These are phyloP conservation scores for Tolypocladium tropicale DNA, from an alignment of 2,329 filamentous ascomycete species.

Conservation along the genomic window DNA sequence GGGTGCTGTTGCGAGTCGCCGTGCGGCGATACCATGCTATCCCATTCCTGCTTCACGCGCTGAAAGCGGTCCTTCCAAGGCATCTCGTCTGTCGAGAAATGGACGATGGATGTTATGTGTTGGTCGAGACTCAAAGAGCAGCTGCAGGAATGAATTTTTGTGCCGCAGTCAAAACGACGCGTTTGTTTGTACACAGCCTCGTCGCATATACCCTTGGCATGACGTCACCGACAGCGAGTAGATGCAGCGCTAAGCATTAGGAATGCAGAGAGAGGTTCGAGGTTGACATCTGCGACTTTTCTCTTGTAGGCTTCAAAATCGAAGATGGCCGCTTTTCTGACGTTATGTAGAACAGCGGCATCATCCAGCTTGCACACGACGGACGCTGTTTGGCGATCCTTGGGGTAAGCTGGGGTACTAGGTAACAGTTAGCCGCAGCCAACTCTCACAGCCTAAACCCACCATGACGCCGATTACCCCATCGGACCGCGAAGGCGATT, in stretches of 20 bases:
- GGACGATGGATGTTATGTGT: background rate
- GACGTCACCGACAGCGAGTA: background rate
- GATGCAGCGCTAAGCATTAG: background rate
- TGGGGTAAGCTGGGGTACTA: background rate
- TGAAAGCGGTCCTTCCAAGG: constrained; percentile 28
- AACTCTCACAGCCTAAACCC: no score
- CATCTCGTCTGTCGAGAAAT: constrained; percentile 11
- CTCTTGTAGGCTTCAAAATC: no score
- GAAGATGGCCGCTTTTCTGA: no score
- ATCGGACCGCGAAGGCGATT: no score
- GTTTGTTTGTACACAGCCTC: background rate
- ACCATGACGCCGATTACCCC: no score
- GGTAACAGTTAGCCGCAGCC: no score
- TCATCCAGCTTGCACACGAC: background rate
- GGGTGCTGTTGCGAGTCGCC: constrained; percentile 6
- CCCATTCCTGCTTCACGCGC: constrained; percentile 26
- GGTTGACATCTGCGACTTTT: background rate
- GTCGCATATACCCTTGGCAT: background rate
- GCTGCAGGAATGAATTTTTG: background rate
- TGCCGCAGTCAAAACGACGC: background rate
- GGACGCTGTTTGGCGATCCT: background rate
- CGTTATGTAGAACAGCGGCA: background rate
- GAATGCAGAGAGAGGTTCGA: background rate
- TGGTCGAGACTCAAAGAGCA: background rate
- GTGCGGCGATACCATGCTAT: constrained; percentile 17